These are phyloP conservation scores for Kwoniella sp. DNA, from an alignment of 768 basidiomycete genomes.

Conservation along the genomic window DNA sequence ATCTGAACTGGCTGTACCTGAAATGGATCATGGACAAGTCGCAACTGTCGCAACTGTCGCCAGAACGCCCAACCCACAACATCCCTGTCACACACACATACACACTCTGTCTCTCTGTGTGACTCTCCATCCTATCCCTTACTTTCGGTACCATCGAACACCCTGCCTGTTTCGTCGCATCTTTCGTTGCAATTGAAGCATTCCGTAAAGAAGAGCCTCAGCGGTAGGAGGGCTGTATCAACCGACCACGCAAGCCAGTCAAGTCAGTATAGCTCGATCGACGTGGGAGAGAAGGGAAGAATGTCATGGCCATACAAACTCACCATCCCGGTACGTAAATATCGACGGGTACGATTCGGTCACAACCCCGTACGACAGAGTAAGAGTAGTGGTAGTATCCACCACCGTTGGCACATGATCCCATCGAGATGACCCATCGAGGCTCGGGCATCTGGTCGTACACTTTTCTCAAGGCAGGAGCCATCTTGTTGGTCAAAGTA, in stretches of 20 bases:
- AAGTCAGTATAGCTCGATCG: neutral
- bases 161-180: slow-evolving; percentile 86
- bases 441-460: slow-evolving; percentile 92
- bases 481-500: slow-evolving; percentile 99
- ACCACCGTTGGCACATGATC: slow-evolving; percentile 92
- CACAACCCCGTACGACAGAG: slow-evolving; percentile 96
- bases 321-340: slow-evolving; percentile 93
- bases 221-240: slow-evolving; percentile 60
- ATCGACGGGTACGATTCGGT: slow-evolving; percentile 97
- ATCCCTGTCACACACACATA: too few relatives aligned
- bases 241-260: neutral
- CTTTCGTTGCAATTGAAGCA: slow-evolving; percentile 95
- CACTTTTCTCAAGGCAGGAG: slow-evolving; percentile 85
- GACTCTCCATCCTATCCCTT: slow-evolving; percentile 4
- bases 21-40: too few relatives aligned
- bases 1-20: neutral
- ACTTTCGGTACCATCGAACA: slow-evolving; percentile 71
- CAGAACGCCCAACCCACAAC: too few relatives aligned
- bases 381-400: slow-evolving; percentile 95
- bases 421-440: slow-evolving; percentile 99
- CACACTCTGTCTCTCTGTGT: too few relatives aligned
- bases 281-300: too few relatives aligned
- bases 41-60: too few relatives aligned
- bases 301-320: too few relatives aligned
- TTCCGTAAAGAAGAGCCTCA: slow-evolving; percentile 85